A percentile compares a stretch with the other conserved stretches of the same genome.
These are phyloP conservation scores for Sporobolomyces roseus DNA, from an alignment of 768 basidiomycete genomes.

Conservation along the genomic window DNA sequence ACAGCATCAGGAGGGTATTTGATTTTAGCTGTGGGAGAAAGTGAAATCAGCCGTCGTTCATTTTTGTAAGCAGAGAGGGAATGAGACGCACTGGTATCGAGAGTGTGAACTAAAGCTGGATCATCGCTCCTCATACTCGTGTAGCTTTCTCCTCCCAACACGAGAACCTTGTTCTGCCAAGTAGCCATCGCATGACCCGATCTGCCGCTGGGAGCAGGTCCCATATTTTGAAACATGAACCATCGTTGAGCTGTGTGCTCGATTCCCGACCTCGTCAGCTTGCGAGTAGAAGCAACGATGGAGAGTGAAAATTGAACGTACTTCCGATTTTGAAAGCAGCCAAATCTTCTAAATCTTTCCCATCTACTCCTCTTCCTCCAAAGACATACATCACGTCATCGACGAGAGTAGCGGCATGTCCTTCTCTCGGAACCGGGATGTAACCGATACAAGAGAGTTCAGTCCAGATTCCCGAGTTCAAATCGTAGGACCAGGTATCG, in stretches of 20 bases:
- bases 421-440: slow-evolving; percentile 90
- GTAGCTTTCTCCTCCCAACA: slow-evolving; percentile 91
- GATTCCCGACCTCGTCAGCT: not conserved
- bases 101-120: slow-evolving; percentile 73
- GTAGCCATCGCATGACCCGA: slow-evolving; percentile 99
- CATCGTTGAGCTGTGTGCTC: slow-evolving; percentile 74
- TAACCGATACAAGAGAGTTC: slow-evolving; percentile 94
- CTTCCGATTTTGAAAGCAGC: slow-evolving; percentile 97
- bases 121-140: slow-evolving; percentile 64
- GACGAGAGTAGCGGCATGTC: slow-evolving; percentile 91
- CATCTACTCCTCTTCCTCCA: slow-evolving; percentile 93
- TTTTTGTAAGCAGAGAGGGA: slow-evolving; percentile 56
- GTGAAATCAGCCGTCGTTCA: not conserved
- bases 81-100: slow-evolving; percentile 90
- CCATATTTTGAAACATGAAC: slow-evolving; percentile 99
- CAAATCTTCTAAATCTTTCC: slow-evolving; percentile 87
- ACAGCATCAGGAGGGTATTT: slow-evolving; percentile 70
- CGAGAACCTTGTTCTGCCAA: slow-evolving; percentile 79
- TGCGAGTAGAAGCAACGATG: not conserved
- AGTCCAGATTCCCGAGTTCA: slow-evolving; percentile 73
- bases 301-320: slow-evolving; percentile 57
- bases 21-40: slow-evolving; percentile 65
- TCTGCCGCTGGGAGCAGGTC: slow-evolving; percentile 82
- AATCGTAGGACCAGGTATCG: slow-evolving; percentile 93
- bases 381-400: slow-evolving; percentile 98